Evolutionary conservation across 306 rosid species (phyloP), one percentile per base, ranked within the genome.

Genomic region (Corylus heterophylla): DNA sequence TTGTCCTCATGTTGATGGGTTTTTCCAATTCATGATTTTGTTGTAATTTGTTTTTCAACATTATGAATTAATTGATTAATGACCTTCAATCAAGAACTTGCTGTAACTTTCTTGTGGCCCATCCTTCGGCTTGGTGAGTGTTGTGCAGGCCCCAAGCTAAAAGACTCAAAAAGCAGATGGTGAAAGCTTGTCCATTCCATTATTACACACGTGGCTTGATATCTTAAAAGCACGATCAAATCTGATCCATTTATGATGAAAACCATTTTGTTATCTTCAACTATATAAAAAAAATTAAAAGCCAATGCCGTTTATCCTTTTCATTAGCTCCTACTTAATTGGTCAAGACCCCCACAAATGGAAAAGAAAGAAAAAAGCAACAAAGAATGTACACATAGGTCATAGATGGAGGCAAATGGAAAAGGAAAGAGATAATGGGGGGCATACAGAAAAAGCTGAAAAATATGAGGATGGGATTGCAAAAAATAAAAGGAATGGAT

Each of bases 61-160:
- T 75, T 82, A 80, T 87, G 88, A 89, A 85, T 88, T 81, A 88
- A 88, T 88, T 81, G 82, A 81, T 88, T 83, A 83, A 81, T 73
- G 78, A 87, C 81, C 84, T 82, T 85, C 74, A 54, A 74, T 92
- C 83, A 35, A 72, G 70, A 62, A 84, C 86, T 56, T 63, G 62
- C 45, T 42, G 79, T 75, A 64, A 64, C 48, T 64, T 67, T 67
- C 72, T 67, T 17, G 29, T 67, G 47, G 51, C 8, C 51, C 51
- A 51, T 20, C 9, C 25, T 17, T 17, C 8, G 27, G 51, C 50
- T 8, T 8, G 50, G 8, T 63, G 44, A 62, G 25, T 31, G 7
- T 29, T 61, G 25, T 66, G 71, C 7, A 35, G 48, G 71, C 69
- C 45, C 14, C 45, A 13, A 37, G 13, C n/a, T 14, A 8, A 8